These are phyloP conservation scores for Rhodotorula sp. DNA, from an alignment of 1,284 basidiomycete species.

Conservation along the genomic window DNA sequence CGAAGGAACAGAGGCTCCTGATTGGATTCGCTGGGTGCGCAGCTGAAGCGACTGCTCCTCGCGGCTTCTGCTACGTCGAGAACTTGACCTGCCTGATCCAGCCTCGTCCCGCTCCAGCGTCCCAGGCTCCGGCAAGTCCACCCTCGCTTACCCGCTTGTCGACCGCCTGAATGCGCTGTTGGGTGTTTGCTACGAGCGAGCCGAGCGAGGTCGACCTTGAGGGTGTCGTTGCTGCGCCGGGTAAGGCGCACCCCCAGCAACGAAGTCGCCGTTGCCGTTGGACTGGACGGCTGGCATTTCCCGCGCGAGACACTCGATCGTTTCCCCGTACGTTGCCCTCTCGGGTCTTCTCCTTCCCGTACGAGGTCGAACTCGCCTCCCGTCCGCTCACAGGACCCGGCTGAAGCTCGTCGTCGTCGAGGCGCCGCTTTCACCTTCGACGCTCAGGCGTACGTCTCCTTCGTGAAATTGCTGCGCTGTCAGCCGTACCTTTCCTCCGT, in stretches of 20 bases:
- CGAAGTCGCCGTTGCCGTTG: constrained; percentile 62
- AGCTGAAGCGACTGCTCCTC: no score
- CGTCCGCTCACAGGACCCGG: constrained; percentile 58
- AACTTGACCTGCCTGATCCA: constrained; percentile 46
- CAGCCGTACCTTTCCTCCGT: constrained; percentile 55
- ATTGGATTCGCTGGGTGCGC: constrained; percentile 57
- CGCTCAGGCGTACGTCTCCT: constrained; percentile 62
- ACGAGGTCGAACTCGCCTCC: no score
- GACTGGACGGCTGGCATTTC: constrained; percentile 82
- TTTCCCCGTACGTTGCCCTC: constrained; percentile 60
- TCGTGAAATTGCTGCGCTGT: constrained; percentile 61
- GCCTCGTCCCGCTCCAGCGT: constrained; percentile 61
- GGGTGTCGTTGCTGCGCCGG: constrained; percentile 11
- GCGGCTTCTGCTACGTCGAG: no score
- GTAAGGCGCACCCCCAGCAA: constrained; percentile 1
- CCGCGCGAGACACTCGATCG: constrained; percentile 59
- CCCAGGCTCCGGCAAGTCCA: constrained; percentile 81
- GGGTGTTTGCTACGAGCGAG: constrained; percentile 9
- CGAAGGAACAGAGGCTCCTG: constrained; percentile 61
- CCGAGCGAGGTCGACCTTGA: constrained; percentile 6
- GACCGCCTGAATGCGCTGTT: constrained; percentile 55
- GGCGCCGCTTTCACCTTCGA: constrained; percentile 57
- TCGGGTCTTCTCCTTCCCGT: neutral
- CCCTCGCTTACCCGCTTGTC: constrained; percentile 64
- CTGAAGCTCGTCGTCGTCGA: constrained; percentile 66